Percentiles rank a stretch among this genome's conserved stretches.
Conservation (phyloP, 768 basidiomycete species). For the Panaeolus cyanescens region DNA sequence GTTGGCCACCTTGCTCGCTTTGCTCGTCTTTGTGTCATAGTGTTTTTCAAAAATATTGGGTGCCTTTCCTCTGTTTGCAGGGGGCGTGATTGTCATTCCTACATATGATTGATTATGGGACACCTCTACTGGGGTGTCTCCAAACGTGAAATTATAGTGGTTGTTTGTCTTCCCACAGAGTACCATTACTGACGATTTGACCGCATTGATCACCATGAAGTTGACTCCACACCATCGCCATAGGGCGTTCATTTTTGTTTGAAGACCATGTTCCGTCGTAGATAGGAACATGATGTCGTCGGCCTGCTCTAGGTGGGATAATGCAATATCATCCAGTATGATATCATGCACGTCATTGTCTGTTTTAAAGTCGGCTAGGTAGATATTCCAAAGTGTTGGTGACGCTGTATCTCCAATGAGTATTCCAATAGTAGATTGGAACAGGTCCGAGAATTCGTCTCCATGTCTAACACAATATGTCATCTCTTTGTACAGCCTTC, state of each 20-base stretch:
- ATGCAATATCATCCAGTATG: conserved; percentile 4
- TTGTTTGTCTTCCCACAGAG: conserved; percentile 1
- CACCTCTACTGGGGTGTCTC: conserved; percentile 4
- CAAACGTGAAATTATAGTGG: conserved; percentile 5
- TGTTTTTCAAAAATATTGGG: conserved; percentile 14
- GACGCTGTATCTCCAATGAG: conserved; percentile 28
- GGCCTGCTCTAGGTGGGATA: conserved; percentile 25
- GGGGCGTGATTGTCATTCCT: conserved; percentile 14
- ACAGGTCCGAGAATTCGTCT: conserved; percentile 11
- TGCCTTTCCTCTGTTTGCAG: background rate
- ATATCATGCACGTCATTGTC: conserved; percentile 15
- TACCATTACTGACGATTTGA: conserved; percentile 21
- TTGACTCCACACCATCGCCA: conserved; percentile 23
- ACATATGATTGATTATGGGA: conserved; percentile 14
- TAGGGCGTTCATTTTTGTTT: conserved; percentile 16
- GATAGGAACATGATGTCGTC: conserved; percentile 26
- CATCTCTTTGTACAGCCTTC: conserved; percentile 23
- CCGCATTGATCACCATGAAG: conserved; percentile 24
- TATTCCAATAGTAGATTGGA: conserved; percentile 22
- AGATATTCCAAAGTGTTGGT: conserved; percentile 26
- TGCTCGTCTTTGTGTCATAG: conserved; percentile 14
- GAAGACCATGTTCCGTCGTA: conserved; percentile 15
- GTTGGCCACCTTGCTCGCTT: conserved; percentile 16
- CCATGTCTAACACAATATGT: conserved; percentile 17
- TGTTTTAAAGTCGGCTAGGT: conserved; percentile 21